Conservation (phyloP, 208 protist genomes). For the Leishmania gerbilli region DNA sequence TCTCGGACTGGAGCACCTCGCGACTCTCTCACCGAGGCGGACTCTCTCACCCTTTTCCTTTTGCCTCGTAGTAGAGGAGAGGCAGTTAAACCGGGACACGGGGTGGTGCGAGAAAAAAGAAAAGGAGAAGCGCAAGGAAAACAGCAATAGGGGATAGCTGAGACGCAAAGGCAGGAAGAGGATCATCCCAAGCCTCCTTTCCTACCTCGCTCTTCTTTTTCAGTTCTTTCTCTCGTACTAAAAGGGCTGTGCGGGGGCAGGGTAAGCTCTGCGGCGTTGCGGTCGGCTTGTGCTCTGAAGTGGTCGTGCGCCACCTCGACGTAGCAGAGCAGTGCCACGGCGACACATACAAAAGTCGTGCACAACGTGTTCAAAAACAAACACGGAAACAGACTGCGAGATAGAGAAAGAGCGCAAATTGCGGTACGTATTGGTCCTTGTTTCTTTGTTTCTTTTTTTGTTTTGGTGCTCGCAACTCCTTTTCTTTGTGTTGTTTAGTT, state of each 20-base stretch:
- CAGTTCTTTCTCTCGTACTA: not conserved
- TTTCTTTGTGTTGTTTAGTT: not conserved
- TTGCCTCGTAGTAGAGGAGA: not conserved
- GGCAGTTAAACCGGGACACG: not conserved
- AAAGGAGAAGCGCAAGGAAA: not conserved
- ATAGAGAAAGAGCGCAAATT: not conserved
- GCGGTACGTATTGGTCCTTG: not conserved
- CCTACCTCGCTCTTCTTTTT: not conserved
- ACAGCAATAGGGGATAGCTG: not conserved
- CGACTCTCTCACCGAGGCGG: not conserved
- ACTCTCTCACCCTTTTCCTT: not conserved
- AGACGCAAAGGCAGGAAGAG: not conserved
- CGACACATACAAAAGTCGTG: constrained; percentile 3
- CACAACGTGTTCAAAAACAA: not conserved
- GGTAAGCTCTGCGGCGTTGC: not conserved
- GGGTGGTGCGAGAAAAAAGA: not conserved
- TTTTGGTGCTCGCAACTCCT: not conserved
- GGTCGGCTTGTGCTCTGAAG: not conserved
- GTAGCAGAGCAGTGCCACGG: not conserved
- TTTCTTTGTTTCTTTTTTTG: not conserved
- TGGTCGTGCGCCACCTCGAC: not conserved
- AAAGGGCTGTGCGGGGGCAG: not conserved
- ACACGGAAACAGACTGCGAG: too few species aligned
- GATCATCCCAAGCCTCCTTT: not conserved
- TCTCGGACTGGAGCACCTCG: not conserved